Evolutionary conservation across 192 early-diverging fungal species (phyloP), one percentile per base, ranked within the genome.

Genomic region (Ambispora gerdemannii): DNA sequence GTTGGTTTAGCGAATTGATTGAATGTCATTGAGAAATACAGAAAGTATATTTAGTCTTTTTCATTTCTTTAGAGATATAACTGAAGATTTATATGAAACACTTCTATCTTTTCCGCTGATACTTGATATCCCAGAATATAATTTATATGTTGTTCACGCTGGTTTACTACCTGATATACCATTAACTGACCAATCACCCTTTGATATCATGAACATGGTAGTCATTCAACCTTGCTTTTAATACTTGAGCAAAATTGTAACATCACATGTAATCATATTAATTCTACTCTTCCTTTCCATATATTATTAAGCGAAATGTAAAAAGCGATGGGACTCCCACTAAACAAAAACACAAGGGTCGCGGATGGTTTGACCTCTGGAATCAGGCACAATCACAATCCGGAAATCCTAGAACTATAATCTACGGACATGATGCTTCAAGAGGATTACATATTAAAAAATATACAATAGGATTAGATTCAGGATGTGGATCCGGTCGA

Each of bases 391-490:
- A 80, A 34, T n/a, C 43, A 19, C 17, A 53, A 22, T 67, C 72
- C 19, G 50, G 62, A 0, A 68, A 55, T 4, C 61, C 72, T 33
- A 80, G 74, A 62, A 55, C 22, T n/a, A 67, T 89, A 11, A 82
- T 83, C 20, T 92, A 90, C 74, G 90, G 90, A 0, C 90, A 92
- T 74, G 89, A 86, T 60, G 87, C 90, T 27, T 72, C 82, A 2
- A 72, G 87, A 30, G 79, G 76, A 7, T 72, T 92, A 28, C 80
- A 86, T 53, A 56, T 90, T 17, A 77, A 80, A 67, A 34, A 59
- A 0, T 78, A 80, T 52, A 81, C 86, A 2, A 81, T 84, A 73
- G 90, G 90, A 11, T 56, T 90, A 7, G 90, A 92, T 69, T 81
- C 84, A 6, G 87, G 87, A 8, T 92, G 90, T 65, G 88, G 89